Evolutionary conservation across 2,329 filamentous ascomycete species (phyloP).

Genomic region (Paraphoma sp.): DNA sequence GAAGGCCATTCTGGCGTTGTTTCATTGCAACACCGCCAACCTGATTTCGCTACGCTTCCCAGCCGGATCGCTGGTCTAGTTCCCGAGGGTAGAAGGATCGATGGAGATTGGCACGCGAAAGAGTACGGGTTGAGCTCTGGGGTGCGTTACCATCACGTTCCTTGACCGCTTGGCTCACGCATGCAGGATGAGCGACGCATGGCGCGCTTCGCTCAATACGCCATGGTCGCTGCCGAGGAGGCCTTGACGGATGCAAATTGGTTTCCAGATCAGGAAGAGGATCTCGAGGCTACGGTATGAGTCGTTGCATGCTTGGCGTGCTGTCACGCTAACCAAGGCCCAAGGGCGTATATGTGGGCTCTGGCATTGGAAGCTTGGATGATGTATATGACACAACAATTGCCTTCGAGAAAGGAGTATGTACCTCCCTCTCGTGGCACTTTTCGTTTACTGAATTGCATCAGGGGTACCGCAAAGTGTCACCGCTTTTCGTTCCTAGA

Average conservation of each 20-base stretch:
- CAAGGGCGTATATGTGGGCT: constrained; percentile 87
- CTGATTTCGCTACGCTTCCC: constrained; percentile 74
- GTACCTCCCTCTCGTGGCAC: constrained; percentile 29
- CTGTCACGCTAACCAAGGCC: constrained; percentile 7
- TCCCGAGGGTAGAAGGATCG: constrained; percentile 59
- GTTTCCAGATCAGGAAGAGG: constrained; percentile 65
- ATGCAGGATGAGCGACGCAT: constrained; percentile 73
- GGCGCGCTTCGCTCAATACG: constrained; percentile 92
- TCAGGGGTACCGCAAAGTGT: constrained; percentile 90
- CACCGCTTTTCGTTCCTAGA: constrained; percentile 90
- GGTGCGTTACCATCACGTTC: constrained; percentile 19
- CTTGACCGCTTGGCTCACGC: constrained; percentile 27
- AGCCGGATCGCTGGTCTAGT: constrained; percentile 87
- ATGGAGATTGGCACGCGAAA: constrained; percentile 55
- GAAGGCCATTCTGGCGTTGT: constrained; percentile 81
- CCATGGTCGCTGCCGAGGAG: constrained; percentile 84
- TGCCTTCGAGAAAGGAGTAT: constrained; percentile 74
- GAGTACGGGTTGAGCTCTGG: constrained; percentile 52
- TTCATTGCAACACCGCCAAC: constrained; percentile 69
- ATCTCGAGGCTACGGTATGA: constrained; percentile 73
- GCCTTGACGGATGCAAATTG: constrained; percentile 84
- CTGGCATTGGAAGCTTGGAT: constrained; percentile 92
- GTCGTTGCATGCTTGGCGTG: neutral
- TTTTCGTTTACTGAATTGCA: constrained; percentile 2
- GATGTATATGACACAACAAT: constrained; percentile 87